phyloP scores from a whole-genome alignment of 2,329 filamentous ascomycete species.

The Apiospora pterosperma region DNA sequence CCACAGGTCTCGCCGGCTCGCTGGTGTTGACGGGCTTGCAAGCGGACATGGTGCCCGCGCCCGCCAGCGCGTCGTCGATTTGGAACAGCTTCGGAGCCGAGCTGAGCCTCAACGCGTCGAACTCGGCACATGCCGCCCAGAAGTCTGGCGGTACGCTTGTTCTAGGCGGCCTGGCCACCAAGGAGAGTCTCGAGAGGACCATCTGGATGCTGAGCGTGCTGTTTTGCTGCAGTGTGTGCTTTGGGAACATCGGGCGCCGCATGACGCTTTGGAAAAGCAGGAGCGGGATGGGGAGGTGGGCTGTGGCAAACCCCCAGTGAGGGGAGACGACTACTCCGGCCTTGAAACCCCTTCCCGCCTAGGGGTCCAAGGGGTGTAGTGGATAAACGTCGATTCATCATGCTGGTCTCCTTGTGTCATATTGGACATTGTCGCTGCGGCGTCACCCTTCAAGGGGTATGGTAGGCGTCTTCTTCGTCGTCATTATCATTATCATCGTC shows the following conservation, averaged over 20 bases:
- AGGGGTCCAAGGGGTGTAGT: no score
- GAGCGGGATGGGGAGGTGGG: constrained; percentile 42
- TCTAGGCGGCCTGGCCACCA: constrained; percentile 54
- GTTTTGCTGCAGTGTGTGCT: constrained; percentile 93
- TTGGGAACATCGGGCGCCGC: constrained; percentile 88
- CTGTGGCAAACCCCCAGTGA: constrained; percentile 10
- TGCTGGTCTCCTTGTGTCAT: neutral
- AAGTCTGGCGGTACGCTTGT: constrained; percentile 23
- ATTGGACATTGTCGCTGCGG: neutral
- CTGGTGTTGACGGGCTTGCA: constrained; percentile 70
- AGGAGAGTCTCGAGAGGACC: constrained; percentile 65
- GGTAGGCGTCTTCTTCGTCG: neutral
- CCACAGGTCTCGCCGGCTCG: constrained; percentile 72
- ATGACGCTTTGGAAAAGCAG: constrained; percentile 56
- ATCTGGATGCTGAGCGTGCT: constrained; percentile 92
- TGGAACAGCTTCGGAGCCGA: neutral
- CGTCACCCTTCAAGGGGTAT: neutral
- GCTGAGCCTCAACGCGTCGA: constrained; percentile 17
- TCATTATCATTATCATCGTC: neutral
- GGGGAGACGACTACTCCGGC: neutral
- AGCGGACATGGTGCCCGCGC: constrained; percentile 72
- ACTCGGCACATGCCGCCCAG: constrained; percentile 19
- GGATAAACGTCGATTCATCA: no score
- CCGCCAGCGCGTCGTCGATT: constrained; percentile 37
- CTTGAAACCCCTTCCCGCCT: no score